These are phyloP conservation scores for Fusarium miscanthi DNA, from an alignment of 2,329 filamentous ascomycete genomes.

Conservation along the genomic window DNA sequence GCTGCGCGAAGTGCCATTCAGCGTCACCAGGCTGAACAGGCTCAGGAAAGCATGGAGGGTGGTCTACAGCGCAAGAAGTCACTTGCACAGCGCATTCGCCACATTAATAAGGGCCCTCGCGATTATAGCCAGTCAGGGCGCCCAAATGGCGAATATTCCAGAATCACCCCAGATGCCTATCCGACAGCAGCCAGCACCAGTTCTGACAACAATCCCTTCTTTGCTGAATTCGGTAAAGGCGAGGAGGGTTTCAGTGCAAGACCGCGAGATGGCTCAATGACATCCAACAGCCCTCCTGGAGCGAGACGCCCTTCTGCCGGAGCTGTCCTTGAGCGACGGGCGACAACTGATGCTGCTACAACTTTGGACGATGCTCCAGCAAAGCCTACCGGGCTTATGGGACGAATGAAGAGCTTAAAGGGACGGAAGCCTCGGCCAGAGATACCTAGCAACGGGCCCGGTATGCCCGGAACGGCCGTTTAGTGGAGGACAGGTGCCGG, in stretches of 20 bases:
- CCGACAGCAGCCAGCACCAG: constrained; percentile 49
- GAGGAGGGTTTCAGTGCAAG: constrained; percentile 63
- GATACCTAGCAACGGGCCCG: constrained; percentile 52
- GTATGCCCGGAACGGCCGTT: constrained; percentile 55
- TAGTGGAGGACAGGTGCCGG: constrained; percentile 48
- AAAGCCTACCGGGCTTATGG: constrained; percentile 73
- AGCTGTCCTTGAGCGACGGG: constrained; percentile 69
- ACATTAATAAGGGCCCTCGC: constrained; percentile 78
- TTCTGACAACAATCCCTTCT: constrained; percentile 77
- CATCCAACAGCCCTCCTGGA: constrained; percentile 68
- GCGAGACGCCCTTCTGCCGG: constrained; percentile 52
- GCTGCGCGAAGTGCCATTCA: constrained; percentile 84
- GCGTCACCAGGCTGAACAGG: constrained; percentile 76
- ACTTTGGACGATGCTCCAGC: constrained; percentile 55
- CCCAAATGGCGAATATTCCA: constrained; percentile 58
- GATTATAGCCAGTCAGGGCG: constrained; percentile 69
- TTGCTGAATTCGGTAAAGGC: constrained; percentile 76
- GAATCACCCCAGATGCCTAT: constrained; percentile 54
- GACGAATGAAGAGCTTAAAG: constrained; percentile 85
- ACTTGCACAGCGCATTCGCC: constrained; percentile 88
- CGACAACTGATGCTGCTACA: constrained; percentile 67
- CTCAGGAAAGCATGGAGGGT: constrained; percentile 64
- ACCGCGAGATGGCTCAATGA: constrained; percentile 52
- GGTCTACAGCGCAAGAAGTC: constrained; percentile 93
- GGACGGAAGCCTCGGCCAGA: constrained; percentile 60